These are phyloP conservation scores for Microstegium vimineum DNA, from an alignment of 176 grass and related monocot genomes.

Conservation along the genomic window DNA sequence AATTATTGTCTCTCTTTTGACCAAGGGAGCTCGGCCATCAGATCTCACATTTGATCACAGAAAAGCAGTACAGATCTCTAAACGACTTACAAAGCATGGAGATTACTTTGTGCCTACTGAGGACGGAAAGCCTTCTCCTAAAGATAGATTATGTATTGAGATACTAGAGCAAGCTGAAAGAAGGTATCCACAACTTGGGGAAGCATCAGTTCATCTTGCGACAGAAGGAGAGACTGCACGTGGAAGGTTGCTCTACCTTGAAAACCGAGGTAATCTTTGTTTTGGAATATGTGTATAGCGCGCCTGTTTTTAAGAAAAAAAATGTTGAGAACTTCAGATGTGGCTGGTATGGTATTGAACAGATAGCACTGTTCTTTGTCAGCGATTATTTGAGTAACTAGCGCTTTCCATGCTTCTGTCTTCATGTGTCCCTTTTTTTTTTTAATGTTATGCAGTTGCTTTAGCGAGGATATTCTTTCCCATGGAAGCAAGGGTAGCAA, in stretches of 20 bases:
- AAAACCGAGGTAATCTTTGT: constrained; percentile 71
- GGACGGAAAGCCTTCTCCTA: constrained; percentile 60
- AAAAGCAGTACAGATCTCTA: constrained; percentile 85
- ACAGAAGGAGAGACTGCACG: constrained; percentile 54
- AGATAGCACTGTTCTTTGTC: neutral
- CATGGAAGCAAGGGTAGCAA: constrained; percentile 69
- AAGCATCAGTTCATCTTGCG: constrained; percentile 78
- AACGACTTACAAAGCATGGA: constrained; percentile 47
- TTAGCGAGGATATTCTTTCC: constrained; percentile 84
- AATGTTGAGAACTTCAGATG: no score
- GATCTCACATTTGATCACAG: constrained; percentile 70
- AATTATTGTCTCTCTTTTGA: constrained; percentile 88
- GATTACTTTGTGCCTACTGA: constrained; percentile 52
- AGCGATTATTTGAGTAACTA: neutral
- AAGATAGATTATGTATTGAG: constrained; percentile 67
- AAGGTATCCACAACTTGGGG: constrained; percentile 52
- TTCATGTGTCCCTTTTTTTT: neutral
- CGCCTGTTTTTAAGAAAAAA: no score
- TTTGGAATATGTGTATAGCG: neutral
- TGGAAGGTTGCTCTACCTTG: constrained; percentile 64
- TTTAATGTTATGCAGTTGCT: constrained; percentile 62
- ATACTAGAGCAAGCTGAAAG: constrained; percentile 83
- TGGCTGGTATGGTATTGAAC: neutral
- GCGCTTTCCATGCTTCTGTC: neutral
- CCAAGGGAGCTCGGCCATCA: constrained; percentile 70